A percentile compares a stretch with the other conserved stretches of the same genome.
Conservation (phyloP, 345 rosid species). For the Euphorbia lathyris region DNA sequence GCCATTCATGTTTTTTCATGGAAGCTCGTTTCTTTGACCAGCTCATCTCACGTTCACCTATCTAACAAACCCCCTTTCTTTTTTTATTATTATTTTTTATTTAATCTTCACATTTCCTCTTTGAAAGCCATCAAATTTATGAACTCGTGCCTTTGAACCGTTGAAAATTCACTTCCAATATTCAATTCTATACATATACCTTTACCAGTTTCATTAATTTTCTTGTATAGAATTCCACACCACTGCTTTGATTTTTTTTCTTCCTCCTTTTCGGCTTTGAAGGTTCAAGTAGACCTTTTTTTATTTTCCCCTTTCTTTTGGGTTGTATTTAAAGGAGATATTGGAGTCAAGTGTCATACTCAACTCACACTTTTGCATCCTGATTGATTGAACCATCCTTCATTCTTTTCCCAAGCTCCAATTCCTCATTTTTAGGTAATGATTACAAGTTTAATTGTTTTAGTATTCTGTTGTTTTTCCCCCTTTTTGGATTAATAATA, state of each 20-base stretch:
- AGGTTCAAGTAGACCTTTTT: conserved; percentile 11
- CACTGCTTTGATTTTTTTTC: conserved; percentile 4
- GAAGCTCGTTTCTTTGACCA: conserved; percentile 38
- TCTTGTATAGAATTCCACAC: not conserved
- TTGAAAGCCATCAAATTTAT: too few relatives aligned
- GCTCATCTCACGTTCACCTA: too few relatives aligned
- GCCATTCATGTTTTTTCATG: conserved; percentile 21
- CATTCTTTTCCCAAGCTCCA: not conserved
- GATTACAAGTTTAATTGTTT: not conserved
- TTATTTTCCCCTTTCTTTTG: not conserved
- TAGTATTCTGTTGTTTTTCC: not conserved
- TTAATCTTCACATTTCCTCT: too few relatives aligned
- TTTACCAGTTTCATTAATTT: not conserved
- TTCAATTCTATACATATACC: conserved; percentile 4
- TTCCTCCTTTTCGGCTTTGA: conserved; percentile 17
- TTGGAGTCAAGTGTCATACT: not conserved
- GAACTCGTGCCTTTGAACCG: not conserved
- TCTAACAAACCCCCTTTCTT: not conserved
- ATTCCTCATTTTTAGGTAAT: conserved; percentile 11
- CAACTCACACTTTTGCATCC: not conserved
- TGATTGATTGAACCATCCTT: not conserved
- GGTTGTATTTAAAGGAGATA: conserved; percentile 8
- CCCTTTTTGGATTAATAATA: not conserved
- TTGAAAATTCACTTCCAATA: not conserved
- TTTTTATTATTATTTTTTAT: not conserved